phyloP scores from a whole-genome alignment of 805 yeast genomes.

The Candida rishiriensis region DNA sequence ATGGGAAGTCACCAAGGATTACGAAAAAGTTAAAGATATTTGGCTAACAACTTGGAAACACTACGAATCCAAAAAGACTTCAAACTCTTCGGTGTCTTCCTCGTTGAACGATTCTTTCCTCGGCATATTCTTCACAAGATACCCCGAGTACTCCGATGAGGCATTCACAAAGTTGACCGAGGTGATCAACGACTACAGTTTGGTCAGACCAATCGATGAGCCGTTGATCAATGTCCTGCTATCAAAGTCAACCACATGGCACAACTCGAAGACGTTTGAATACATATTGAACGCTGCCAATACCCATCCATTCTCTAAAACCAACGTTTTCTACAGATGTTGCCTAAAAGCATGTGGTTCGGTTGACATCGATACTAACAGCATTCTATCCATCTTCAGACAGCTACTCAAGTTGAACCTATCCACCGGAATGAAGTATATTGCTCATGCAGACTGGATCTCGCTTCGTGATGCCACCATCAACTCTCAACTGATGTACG shows the following conservation, averaged over 20 bases:
- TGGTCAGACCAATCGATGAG: conserved; percentile 62
- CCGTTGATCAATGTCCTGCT: conserved; percentile 77
- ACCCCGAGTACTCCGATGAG: conserved; percentile 45
- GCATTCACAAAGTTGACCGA: conserved; percentile 56
- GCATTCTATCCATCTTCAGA: conserved; percentile 40
- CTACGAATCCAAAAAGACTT: conserved; percentile 46
- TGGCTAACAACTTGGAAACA: conserved; percentile 61
- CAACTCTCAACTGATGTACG: conserved; percentile 34
- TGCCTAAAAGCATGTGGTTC: conserved; percentile 68
- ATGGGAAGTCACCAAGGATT: conserved; percentile 51
- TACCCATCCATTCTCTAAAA: conserved; percentile 50
- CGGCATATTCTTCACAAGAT: conserved; percentile 59
- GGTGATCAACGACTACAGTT: conserved; percentile 51
- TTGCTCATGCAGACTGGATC: conserved; percentile 84
- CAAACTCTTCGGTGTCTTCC: conserved; percentile 66
- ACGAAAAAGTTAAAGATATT: conserved; percentile 52
- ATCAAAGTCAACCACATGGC: conserved; percentile 65
- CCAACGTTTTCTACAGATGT: conserved; percentile 70
- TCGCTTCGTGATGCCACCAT: conserved; percentile 76
- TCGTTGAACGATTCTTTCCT: conserved; percentile 68
- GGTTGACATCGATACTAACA: conserved; percentile 47
- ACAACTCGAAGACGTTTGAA: conserved; percentile 57
- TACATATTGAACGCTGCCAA: conserved; percentile 58
- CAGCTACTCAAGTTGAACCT: conserved; percentile 40
- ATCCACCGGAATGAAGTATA: conserved; percentile 49